A percentile compares a stretch with the other conserved stretches of the same genome.
Conservation (phyloP, 495 filamentous ascomycete species). For the Neurospora sp. region DNA sequence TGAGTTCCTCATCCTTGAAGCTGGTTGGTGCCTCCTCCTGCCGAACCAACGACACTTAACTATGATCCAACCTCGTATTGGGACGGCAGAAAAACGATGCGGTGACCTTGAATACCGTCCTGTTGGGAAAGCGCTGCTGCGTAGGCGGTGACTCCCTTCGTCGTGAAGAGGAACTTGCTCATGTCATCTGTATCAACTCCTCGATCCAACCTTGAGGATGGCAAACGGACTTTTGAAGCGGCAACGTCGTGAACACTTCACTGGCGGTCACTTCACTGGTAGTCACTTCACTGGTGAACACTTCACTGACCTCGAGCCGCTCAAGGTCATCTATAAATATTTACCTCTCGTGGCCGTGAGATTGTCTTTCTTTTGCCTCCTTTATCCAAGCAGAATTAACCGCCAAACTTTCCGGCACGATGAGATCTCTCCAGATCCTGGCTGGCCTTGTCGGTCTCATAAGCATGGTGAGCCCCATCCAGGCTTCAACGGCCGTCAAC, state of each 20-base stretch:
- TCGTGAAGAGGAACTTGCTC: neutral
- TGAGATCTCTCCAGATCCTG: neutral
- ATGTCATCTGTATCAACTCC: neutral
- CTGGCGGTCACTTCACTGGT: no score
- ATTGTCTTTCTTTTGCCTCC: neutral
- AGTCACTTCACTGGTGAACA: neutral
- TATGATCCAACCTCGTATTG: neutral
- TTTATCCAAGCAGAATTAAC: neutral
- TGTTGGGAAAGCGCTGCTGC: neutral
- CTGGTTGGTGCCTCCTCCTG: neutral
- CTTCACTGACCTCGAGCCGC: neutral
- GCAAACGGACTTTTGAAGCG: neutral
- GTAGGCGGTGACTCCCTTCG: neutral
- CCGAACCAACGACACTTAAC: neutral
- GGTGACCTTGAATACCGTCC: neutral
- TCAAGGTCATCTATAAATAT: neutral
- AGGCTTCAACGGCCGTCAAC: slow-evolving; percentile 1
- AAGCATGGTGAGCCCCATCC: neutral
- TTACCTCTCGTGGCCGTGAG: neutral
- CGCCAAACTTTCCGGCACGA: neutral
- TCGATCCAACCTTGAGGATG: neutral
- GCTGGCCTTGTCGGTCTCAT: neutral
- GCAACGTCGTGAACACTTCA: neutral
- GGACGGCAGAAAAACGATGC: neutral
- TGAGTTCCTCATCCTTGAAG: neutral